A percentile compares a stretch with the other conserved stretches of the same genome.
Conservation (phyloP, 2,329 filamentous ascomycete species). For the Lasiodiplodia sp. region DNA sequence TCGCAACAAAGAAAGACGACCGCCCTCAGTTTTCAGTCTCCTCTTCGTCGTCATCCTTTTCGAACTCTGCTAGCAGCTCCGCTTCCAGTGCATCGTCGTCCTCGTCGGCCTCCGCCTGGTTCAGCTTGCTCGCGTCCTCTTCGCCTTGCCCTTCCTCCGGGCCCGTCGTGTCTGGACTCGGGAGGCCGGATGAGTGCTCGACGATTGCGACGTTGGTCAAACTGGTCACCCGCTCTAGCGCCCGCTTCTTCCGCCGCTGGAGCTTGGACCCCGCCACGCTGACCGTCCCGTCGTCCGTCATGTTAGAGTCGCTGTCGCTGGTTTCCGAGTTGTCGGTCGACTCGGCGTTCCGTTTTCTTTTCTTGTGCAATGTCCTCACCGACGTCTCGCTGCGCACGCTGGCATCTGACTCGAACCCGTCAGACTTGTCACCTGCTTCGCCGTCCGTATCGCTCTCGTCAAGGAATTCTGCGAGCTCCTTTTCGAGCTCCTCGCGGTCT, state of each 20-base stretch:
- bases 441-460: constrained; percentile 55
- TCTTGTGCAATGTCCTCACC: constrained; percentile 45
- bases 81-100: constrained; percentile 65
- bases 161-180: constrained; percentile 49
- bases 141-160: constrained; percentile 50
- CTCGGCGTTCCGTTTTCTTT: constrained; percentile 45
- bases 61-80: constrained; percentile 52
- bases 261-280: constrained; percentile 48
- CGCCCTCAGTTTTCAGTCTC: not conserved
- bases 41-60: constrained; percentile 40
- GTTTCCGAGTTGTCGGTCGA: constrained; percentile 46
- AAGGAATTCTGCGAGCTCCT: constrained; percentile 78
- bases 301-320: constrained; percentile 51
- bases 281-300: constrained; percentile 30
- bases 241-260: constrained; percentile 57
- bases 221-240: constrained; percentile 55
- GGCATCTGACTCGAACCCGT: constrained; percentile 45
- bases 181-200: constrained; percentile 50
- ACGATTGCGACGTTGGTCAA: constrained; percentile 52
- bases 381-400: constrained; percentile 39
- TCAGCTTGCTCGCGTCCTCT: constrained; percentile 48
- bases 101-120: constrained; percentile 45
- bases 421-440: constrained; percentile 42
- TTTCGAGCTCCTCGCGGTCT: constrained; percentile 53
- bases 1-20: not conserved